These are phyloP conservation scores for Pleurotus platypus DNA, from an alignment of 768 basidiomycete genomes.

Conservation along the genomic window DNA sequence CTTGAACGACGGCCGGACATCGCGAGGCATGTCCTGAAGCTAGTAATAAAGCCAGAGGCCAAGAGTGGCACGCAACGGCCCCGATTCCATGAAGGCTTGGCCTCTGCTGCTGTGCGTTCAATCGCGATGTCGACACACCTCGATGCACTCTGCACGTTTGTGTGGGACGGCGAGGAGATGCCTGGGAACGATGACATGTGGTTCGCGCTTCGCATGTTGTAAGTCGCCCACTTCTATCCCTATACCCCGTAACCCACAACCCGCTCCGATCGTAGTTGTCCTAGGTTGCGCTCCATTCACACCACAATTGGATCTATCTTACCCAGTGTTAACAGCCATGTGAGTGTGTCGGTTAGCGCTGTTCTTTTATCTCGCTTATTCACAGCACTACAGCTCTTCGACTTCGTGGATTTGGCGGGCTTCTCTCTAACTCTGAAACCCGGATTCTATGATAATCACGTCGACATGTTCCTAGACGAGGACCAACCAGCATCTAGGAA, in stretches of 20 bases:
- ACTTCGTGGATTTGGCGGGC: constrained; percentile 58
- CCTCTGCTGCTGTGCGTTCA: constrained; percentile 47
- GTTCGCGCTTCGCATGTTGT: constrained; percentile 70
- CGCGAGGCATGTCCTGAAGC: constrained; percentile 64
- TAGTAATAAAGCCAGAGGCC: constrained; percentile 43
- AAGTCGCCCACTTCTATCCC: constrained; percentile 16
- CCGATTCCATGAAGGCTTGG: constrained; percentile 25
- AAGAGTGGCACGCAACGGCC: constrained; percentile 15
- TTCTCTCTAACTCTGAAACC: constrained; percentile 60
- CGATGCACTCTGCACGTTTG: constrained; percentile 63
- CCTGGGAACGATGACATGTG: constrained; percentile 74
- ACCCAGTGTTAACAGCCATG: constrained; percentile 58
- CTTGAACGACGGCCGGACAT: constrained; percentile 49
- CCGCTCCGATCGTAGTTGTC: constrained; percentile 44
- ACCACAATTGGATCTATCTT: constrained; percentile 60
- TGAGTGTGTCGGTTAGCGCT: constrained; percentile 28
- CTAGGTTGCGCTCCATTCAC: constrained; percentile 57
- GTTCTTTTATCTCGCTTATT: constrained; percentile 1
- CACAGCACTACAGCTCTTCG: constrained; percentile 49
- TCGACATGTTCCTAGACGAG: constrained; percentile 53
- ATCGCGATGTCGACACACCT: constrained; percentile 45
- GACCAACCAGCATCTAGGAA: constrained; percentile 46
- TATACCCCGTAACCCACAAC: background rate
- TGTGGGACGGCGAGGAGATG: constrained; percentile 71
- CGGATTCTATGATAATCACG: constrained; percentile 61